A percentile compares a stretch with the other conserved stretches of the same genome.
Evolutionary conservation across 2,329 filamentous ascomycete genomes (phyloP).

Genomic region (Sclerotinia minor): DNA sequence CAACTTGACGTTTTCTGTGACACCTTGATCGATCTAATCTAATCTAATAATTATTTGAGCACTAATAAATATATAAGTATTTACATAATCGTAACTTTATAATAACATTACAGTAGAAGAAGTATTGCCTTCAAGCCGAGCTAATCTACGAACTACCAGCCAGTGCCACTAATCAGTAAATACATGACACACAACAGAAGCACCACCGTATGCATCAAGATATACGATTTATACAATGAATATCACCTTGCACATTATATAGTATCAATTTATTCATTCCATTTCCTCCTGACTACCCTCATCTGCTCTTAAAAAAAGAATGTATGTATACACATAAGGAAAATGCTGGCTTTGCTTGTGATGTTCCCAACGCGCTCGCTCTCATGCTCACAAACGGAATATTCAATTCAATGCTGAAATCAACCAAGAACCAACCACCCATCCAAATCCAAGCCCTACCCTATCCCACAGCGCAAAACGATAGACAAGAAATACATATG

Average conservation of each 20-base stretch:
- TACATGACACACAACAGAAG: too few relatives aligned
- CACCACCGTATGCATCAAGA: too few relatives aligned
- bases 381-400: not conserved
- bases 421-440: not conserved
- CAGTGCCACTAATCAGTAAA: too few relatives aligned
- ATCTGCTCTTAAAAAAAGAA: not conserved
- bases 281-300: not conserved
- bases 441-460: not conserved
- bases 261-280: not conserved
- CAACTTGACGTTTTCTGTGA: too few relatives aligned
- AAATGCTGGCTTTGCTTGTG: constrained; percentile 13
- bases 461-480: not conserved
- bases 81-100: too few relatives aligned
- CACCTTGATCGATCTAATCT: too few relatives aligned
- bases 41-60: too few relatives aligned
- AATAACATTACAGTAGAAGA: too few relatives aligned
- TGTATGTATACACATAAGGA: constrained; percentile 11
- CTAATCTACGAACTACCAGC: too few relatives aligned
- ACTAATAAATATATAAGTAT: too few relatives aligned
- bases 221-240: too few relatives aligned
- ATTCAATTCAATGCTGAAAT: not conserved
- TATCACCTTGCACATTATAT: not conserved
- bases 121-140: too few relatives aligned
- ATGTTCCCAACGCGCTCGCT: constrained; percentile 7
- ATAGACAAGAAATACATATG: constrained; percentile 4